Evolutionary conservation across 345 rosid genomes (phyloP).

Genomic region (Eucalyptus marginata): DNA sequence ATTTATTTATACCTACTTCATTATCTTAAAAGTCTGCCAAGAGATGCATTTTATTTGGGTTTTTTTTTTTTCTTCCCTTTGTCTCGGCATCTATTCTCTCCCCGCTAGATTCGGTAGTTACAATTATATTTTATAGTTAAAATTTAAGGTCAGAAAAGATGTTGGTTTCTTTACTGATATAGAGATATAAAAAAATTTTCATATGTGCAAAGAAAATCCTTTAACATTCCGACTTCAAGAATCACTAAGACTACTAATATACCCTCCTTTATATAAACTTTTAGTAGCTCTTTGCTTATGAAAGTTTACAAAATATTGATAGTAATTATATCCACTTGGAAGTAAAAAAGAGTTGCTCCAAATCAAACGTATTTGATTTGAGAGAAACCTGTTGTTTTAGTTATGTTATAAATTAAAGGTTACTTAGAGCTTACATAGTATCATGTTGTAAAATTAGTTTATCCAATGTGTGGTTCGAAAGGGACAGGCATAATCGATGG

Average conservation of each 20-base stretch:
- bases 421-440: background rate
- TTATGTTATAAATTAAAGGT: background rate
- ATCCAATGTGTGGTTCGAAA: background rate
- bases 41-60: too few species aligned
- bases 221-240: background rate
- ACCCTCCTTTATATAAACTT: background rate
- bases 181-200: background rate
- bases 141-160: background rate
- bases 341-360: background rate
- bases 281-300: background rate
- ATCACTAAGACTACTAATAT: background rate
- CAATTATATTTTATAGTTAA: background rate
- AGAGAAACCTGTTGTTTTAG: background rate
- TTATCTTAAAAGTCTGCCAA: too few species aligned
- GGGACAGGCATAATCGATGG: background rate
- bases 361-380: background rate
- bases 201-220: background rate
- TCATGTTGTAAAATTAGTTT: background rate
- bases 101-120: background rate
- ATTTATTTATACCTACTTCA: too few species aligned
- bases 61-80: too few species aligned
- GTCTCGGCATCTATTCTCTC: background rate
- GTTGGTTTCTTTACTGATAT: background rate
- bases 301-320: background rate
- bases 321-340: background rate